These are phyloP conservation scores for Aciculosporium take DNA, from an alignment of 2,329 filamentous ascomycete genomes.

Conservation along the genomic window DNA sequence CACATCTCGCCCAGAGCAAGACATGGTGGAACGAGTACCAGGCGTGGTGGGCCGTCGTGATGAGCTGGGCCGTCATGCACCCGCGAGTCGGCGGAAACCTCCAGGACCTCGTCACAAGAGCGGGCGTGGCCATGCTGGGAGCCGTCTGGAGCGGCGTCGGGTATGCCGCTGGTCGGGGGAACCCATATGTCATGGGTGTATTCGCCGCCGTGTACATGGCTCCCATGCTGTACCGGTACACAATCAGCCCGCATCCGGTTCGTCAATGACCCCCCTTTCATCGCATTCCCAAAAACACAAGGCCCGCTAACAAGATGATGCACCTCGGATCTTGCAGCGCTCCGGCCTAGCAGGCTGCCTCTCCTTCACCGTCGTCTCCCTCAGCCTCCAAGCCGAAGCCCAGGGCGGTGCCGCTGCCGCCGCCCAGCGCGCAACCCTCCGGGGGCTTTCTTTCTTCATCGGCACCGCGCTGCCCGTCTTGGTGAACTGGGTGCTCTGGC, in stretches of 20 bases:
- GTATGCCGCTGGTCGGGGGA: slow-evolving; percentile 35
- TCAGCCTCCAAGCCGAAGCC: slow-evolving; percentile 24
- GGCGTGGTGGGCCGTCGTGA: slow-evolving; percentile 43
- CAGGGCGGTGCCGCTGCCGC: slow-evolving; percentile 19
- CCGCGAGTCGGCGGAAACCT: slow-evolving; percentile 40
- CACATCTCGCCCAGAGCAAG: slow-evolving; percentile 30
- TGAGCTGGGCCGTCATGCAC: slow-evolving; percentile 40
- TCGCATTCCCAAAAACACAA: too few relatives aligned
- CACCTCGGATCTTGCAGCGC: slow-evolving; percentile 26
- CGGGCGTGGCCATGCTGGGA: slow-evolving; percentile 34
- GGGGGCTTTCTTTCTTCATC: slow-evolving; percentile 36
- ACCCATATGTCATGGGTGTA: slow-evolving; percentile 38
- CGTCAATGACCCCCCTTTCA: too few relatives aligned
- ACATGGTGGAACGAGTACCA: slow-evolving; percentile 42
- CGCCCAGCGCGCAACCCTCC: slow-evolving; percentile 28
- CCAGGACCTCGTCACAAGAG: slow-evolving; percentile 40
- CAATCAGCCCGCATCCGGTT: slow-evolving; percentile 38
- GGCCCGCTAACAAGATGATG: slow-evolving; percentile 10
- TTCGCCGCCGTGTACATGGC: slow-evolving; percentile 43
- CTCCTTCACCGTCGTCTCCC: slow-evolving; percentile 39
- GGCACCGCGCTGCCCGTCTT: slow-evolving; percentile 39
- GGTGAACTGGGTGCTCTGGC: slow-evolving; percentile 47
- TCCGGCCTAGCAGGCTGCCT: slow-evolving; percentile 45
- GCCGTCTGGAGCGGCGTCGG: slow-evolving; percentile 40
- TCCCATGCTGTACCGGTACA: slow-evolving; percentile 44